These are phyloP conservation scores for Lyophyllum decastes DNA, from an alignment of 768 basidiomycete species.

Conservation along the genomic window DNA sequence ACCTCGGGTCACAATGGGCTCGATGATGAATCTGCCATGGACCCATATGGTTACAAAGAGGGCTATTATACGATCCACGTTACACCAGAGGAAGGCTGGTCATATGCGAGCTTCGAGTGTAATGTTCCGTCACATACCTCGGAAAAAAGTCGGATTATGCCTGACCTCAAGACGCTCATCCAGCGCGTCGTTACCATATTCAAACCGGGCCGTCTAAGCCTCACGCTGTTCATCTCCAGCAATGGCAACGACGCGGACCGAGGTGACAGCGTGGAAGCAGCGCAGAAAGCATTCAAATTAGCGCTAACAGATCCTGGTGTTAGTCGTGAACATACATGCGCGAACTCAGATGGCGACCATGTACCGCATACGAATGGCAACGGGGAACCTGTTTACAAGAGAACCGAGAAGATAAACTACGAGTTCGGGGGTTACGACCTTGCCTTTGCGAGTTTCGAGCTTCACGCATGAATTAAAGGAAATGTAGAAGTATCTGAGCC, in stretches of 20 bases:
- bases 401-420: conserved; percentile 98
- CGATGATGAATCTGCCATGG: background rate
- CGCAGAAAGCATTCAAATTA: conserved; percentile 70
- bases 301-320: conserved; percentile 49
- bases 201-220: conserved; percentile 79
- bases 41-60: conserved; percentile 49
- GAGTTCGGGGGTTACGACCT: conserved; percentile 93
- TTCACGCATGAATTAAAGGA: conserved; percentile 2
- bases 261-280: conserved; percentile 67
- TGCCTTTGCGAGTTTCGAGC: conserved; percentile 86
- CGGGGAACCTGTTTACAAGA: conserved; percentile 52
- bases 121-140: conserved; percentile 71
- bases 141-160: conserved; percentile 37
- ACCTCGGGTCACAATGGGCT: conserved; percentile 10
- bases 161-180: conserved; percentile 79
- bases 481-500: conserved; percentile 4
- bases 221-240: conserved; percentile 90
- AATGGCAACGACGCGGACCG: conserved; percentile 46
- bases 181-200: conserved; percentile 92
- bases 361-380: background rate
- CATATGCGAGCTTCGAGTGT: conserved; percentile 98
- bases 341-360: conserved; percentile 9
- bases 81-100: conserved; percentile 97
- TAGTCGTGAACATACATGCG: background rate
- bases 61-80: conserved; percentile 99